Percentiles rank a stretch among this genome's conserved stretches.
These are phyloP conservation scores for Diospyros lotus DNA, from an alignment of 148 eudicot genomes.

Conservation along the genomic window DNA sequence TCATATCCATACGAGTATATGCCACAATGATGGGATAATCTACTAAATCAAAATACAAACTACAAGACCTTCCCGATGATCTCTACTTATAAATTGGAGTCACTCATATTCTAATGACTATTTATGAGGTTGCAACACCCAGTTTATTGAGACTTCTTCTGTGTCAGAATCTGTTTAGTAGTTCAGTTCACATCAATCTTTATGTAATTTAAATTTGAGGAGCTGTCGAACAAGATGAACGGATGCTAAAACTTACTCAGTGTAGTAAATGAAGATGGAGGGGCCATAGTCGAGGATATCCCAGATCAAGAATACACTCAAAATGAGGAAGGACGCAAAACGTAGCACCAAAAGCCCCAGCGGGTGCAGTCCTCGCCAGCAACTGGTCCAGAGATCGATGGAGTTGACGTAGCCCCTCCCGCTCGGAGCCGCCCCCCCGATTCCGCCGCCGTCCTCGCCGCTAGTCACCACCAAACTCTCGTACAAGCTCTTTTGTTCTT, in stretches of 20 bases:
- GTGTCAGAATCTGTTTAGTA: no score
- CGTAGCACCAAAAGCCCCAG: slow-evolving; percentile 31
- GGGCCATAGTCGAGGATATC: slow-evolving; percentile 38
- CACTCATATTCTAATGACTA: no score
- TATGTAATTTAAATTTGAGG: no score
- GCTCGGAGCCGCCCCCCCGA: background rate
- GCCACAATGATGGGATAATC: no score
- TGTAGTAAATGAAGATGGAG: slow-evolving; percentile 48
- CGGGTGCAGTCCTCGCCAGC: slow-evolving; percentile 53
- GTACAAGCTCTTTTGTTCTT: slow-evolving; percentile 15
- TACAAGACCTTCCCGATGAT: no score
- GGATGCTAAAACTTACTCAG: slow-evolving; percentile 34
- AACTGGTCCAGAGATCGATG: slow-evolving; percentile 35
- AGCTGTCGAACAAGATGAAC: background rate
- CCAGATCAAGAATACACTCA: slow-evolving; percentile 31
- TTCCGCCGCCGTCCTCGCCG: background rate
- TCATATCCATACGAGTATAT: no score
- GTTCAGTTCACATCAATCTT: no score
- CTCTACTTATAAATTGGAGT: no score
- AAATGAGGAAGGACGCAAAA: slow-evolving; percentile 24
- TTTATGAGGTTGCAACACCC: no score
- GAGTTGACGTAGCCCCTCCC: slow-evolving; percentile 27
- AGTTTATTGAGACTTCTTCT: no score
- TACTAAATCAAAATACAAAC: no score
- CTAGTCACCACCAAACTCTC: slow-evolving; percentile 26